Evolutionary conservation across 2,329 filamentous ascomycete genomes (phyloP).

Genomic region (Fusarium nematophilum): DNA sequence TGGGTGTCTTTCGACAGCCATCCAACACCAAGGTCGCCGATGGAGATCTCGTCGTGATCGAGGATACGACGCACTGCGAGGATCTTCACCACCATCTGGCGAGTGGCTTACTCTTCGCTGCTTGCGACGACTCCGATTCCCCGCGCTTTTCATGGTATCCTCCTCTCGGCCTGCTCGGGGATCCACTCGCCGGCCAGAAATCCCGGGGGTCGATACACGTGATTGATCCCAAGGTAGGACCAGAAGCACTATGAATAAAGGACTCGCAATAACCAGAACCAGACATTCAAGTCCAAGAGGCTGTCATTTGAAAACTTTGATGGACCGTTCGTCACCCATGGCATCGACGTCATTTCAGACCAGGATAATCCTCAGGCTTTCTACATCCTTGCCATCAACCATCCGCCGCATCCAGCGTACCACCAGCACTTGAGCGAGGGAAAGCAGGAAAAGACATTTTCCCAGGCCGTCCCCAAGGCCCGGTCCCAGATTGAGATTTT

Average conservation of each 20-base stretch:
- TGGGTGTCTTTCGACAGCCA: constrained; percentile 44
- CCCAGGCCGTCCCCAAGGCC: constrained; percentile 47
- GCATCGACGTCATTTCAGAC: constrained; percentile 69
- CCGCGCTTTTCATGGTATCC: constrained; percentile 65
- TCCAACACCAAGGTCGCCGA: constrained; percentile 33
- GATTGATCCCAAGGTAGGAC: constrained; percentile 63
- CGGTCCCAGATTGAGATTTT: constrained; percentile 69
- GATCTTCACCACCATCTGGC: constrained; percentile 67
- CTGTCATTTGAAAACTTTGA: constrained; percentile 63
- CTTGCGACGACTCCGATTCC: constrained; percentile 60
- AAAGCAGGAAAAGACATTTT: constrained; percentile 34
- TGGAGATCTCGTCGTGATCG: constrained; percentile 53
- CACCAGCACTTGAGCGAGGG: constrained; percentile 10
- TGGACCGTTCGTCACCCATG: constrained; percentile 67
- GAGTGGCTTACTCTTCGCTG: constrained; percentile 64
- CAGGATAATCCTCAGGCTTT: constrained; percentile 54
- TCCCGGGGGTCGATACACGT: constrained; percentile 61
- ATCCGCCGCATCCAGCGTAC: constrained; percentile 61
- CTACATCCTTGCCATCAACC: constrained; percentile 72
- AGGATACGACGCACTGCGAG: constrained; percentile 67
- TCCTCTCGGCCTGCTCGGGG: constrained; percentile 54
- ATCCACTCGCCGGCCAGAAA: constrained; percentile 49
- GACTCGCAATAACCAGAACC: not conserved
- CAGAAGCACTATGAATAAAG: not conserved
- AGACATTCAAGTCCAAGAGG: constrained; percentile 3